Evolutionary conservation across 169 alveolate genomes (phyloP).

Genomic region (Cyclospora cayetanensis): DNA sequence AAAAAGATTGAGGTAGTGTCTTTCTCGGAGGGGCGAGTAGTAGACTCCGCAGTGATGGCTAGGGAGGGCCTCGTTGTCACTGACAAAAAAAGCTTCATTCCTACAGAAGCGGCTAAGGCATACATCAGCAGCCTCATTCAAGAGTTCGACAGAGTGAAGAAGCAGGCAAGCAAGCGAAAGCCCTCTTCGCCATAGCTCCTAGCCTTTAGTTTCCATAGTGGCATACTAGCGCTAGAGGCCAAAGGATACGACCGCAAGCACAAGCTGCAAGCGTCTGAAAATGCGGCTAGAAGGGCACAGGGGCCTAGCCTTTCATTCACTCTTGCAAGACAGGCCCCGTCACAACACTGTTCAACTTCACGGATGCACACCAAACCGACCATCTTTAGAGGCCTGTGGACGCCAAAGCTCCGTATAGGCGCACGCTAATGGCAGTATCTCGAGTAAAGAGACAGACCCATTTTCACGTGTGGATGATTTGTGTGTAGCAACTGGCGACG

Average conservation of each 20-base stretch:
- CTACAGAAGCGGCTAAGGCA: neutral
- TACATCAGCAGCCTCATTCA: neutral
- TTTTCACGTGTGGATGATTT: no score
- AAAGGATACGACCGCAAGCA: neutral
- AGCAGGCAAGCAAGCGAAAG: neutral
- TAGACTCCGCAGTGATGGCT: conserved; percentile 12
- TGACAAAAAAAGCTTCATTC: neutral
- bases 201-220: neutral
- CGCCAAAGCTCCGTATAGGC: no score
- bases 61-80: neutral
- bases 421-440: no score
- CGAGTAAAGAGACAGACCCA: no score
- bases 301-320: neutral
- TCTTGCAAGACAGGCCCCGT: neutral
- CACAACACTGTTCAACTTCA: no score
- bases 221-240: neutral
- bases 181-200: neutral
- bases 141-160: conserved; percentile 30
- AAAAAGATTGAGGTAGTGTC: conserved; percentile 44
- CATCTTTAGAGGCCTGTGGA: no score
- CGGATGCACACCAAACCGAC: no score
- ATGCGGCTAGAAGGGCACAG: neutral
- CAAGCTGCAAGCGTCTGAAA: neutral
- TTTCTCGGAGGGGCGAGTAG: conserved; percentile 39
- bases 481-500: conserved; percentile 10